Evolutionary conservation across 805 yeast genomes (phyloP).

Genomic region (Pichia nakasei): DNA sequence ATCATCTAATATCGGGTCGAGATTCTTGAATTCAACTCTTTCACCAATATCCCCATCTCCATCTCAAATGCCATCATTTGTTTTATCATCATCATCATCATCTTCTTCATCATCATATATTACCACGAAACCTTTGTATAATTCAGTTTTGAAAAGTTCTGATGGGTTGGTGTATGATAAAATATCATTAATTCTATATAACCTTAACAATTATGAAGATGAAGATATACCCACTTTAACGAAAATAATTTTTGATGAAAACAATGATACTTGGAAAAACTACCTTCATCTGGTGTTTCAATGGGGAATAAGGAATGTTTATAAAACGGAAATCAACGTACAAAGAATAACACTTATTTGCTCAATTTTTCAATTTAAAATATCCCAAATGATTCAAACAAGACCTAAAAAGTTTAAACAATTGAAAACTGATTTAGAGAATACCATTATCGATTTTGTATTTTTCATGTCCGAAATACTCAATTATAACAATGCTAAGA

Average conservation of each 20-base stretch:
- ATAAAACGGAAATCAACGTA: constrained; percentile 10
- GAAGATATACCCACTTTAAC: constrained; percentile 15
- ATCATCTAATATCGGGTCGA: neutral
- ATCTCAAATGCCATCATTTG: neutral
- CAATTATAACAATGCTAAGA: constrained; percentile 12
- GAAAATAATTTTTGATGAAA: constrained; percentile 20
- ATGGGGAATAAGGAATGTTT: constrained; percentile 25
- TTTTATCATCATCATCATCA: neutral
- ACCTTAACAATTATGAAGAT: constrained; percentile 21
- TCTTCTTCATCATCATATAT: neutral
- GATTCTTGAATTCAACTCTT: neutral
- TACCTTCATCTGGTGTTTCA: constrained; percentile 17
- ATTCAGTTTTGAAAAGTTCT: neutral
- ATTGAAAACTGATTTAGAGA: constrained; percentile 24
- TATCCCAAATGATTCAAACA: constrained; percentile 13
- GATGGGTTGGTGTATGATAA: constrained; percentile 9
- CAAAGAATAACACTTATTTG: constrained; percentile 19
- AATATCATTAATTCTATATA: constrained; percentile 15
- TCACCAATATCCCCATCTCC: neutral
- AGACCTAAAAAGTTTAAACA: constrained; percentile 20
- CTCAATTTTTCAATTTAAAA: constrained; percentile 20
- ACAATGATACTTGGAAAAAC: constrained; percentile 20
- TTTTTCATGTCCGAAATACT: constrained; percentile 25
- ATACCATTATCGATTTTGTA: constrained; percentile 25
- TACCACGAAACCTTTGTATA: neutral